A percentile compares a stretch with the other conserved stretches of the same genome.
Conservation (phyloP, 1,284 basidiomycete genomes). For the Microbotryum scabiosae region DNA sequence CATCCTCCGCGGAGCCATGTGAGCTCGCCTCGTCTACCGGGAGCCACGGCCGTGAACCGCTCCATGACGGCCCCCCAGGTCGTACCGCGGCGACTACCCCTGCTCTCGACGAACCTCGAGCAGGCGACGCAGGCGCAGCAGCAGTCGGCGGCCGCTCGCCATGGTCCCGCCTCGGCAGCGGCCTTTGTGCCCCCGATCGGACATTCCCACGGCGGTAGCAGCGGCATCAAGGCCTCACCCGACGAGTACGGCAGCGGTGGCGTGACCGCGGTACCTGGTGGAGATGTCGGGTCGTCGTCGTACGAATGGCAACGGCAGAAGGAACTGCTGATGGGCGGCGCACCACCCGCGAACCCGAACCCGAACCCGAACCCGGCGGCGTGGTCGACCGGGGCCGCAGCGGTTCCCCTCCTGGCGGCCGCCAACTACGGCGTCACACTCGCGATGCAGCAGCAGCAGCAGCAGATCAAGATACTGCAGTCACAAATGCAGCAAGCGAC, state of each 20-base stretch:
- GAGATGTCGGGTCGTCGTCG: not conserved
- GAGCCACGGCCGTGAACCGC: not conserved
- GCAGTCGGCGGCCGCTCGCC: slow-evolving; percentile 3
- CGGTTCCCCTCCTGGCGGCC: not conserved
- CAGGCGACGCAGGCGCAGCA: not conserved
- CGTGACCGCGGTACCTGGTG: not conserved
- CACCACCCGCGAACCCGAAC: not conserved
- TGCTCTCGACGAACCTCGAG: slow-evolving; percentile 23
- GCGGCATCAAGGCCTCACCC: not conserved
- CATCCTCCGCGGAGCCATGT: too few species aligned
- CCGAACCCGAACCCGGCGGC: not conserved
- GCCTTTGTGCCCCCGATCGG: slow-evolving; percentile 49
- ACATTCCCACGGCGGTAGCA: slow-evolving; percentile 38
- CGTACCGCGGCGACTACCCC: slow-evolving; percentile 15
- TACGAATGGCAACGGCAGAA: slow-evolving; percentile 23
- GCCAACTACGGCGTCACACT: slow-evolving; percentile 6
- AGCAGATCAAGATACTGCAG: slow-evolving; percentile 25
- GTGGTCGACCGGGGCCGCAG: too few species aligned
- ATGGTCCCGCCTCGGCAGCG: slow-evolving; percentile 46
- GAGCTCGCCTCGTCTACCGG: too few species aligned
- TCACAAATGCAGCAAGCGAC: not conserved
- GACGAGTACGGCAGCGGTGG: not conserved
- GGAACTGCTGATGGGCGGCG: slow-evolving; percentile 17
- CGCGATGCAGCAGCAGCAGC: slow-evolving; percentile 21
- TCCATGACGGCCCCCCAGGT: not conserved